Percentiles rank a stretch among this genome's conserved stretches.
phyloP scores from a whole-genome alignment of 2,329 filamentous ascomycete species.

The Talaromyces sp. region DNA sequence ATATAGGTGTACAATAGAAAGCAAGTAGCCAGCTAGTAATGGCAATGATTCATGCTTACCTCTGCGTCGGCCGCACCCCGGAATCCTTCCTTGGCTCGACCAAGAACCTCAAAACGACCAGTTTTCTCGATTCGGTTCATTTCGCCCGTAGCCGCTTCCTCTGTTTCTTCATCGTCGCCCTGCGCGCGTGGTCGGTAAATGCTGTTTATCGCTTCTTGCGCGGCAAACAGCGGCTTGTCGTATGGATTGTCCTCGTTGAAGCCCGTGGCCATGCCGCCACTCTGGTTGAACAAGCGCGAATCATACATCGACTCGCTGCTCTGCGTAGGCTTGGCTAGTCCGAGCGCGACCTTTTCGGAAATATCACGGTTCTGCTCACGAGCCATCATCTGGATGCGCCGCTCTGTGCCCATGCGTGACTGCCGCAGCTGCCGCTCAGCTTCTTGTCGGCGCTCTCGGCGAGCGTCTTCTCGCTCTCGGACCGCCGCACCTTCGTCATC shows the following conservation, averaged over 20 bases:
- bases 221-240: constrained; percentile 94
- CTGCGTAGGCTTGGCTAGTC: constrained; percentile 89
- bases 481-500: constrained; percentile 66
- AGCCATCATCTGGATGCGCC: constrained; percentile 86
- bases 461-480: constrained; percentile 70
- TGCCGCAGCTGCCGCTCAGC: constrained; percentile 87
- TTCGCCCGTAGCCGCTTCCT: constrained; percentile 73
- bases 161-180: constrained; percentile 70
- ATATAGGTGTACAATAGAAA: not conserved
- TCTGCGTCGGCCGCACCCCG: constrained; percentile 77
- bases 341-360: constrained; percentile 91
- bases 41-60: constrained; percentile 44
- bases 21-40: not conserved
- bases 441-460: constrained; percentile 73
- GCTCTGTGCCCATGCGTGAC: constrained; percentile 91
- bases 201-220: constrained; percentile 87
- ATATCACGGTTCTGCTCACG: constrained; percentile 96
- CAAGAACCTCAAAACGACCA: constrained; percentile 82
- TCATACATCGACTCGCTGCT: constrained; percentile 95
- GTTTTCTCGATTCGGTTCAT: constrained; percentile 85
- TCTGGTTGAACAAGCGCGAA: constrained; percentile 90
- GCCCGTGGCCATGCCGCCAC: constrained; percentile 80
- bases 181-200: constrained; percentile 80
- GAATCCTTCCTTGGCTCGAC: constrained; percentile 78
- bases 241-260: constrained; percentile 98